Evolutionary conservation across 2,329 filamentous ascomycete species (phyloP), one percentile per base, ranked within the genome.

Genomic region (Coniochaeta prunicola): DNA sequence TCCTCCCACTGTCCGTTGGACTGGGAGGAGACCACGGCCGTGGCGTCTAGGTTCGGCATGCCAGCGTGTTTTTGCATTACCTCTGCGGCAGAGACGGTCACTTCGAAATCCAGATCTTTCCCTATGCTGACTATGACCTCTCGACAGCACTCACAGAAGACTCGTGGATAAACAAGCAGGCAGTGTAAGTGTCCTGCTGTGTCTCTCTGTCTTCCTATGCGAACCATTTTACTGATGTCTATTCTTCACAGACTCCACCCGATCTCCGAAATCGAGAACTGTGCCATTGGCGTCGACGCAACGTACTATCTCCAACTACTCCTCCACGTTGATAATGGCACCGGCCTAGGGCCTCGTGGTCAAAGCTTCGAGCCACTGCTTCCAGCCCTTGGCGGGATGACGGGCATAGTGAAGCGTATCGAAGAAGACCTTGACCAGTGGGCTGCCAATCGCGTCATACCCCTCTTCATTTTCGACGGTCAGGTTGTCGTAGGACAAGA

Each of bases 401-500:
- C 93, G 61, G 89, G 89, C 57, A 81, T 97, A 69, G 84, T 84
- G 72, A 79, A 77, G 64, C 88, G 89, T 67, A 88, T 99, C 63
- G 85, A 90, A 69, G 81, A 83, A 56, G 90, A 96, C 66, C 78
- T 99, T 31, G 82, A 89, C 61, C 78, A 79, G 60, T 91, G 94
- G 80, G 83, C 85, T 61, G 80, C 82, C 53, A 77, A 87, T 66
- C 83, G 84, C 21, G 87, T 96, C 57, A 84, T 79, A n/a, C 90
- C 90, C 1, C 77, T 96, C 63, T 97, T 99, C 72, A 81, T 99
- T 57, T 99, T 99, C 74, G 90, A 93, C 71, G 94, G 94, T 36
- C 84, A 96, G 67, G 85, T 91, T 40, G 82, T 92, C 61, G 86
- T 86, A 40, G 89, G 89, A 59, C 88, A 90, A 68, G 87, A 92